Conservation (phyloP, 257 asterid genomes). For the Cinchona pubescens region DNA sequence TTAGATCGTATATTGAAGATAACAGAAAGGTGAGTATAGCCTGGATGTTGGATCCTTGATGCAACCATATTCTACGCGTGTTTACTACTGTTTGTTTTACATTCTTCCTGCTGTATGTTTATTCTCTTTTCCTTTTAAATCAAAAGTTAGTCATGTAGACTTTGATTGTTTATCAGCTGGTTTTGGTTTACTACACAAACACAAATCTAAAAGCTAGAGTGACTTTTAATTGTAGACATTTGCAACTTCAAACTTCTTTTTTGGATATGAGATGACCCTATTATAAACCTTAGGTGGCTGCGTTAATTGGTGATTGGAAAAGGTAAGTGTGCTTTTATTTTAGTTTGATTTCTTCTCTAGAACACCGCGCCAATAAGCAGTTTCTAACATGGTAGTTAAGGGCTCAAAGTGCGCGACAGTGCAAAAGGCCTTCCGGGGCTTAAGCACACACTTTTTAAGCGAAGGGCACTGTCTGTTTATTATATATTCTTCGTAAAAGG, state of each 20-base stretch:
- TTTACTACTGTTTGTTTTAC: conserved; percentile 11
- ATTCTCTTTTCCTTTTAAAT: background rate
- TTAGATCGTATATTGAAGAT: conserved; percentile 89
- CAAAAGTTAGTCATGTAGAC: background rate
- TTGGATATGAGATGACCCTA: background rate
- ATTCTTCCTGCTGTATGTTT: background rate
- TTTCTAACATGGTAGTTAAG: no score
- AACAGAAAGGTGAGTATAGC: conserved; percentile 59
- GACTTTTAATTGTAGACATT: no score
- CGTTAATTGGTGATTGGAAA: background rate
- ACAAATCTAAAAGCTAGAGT: background rate
- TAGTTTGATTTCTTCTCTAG: background rate
- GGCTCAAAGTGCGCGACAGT: no score
- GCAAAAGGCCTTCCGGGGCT: no score
- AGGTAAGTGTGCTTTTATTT: background rate
- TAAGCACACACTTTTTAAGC: no score
- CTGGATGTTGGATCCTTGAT: background rate
- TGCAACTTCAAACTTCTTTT: background rate
- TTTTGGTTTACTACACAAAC: background rate
- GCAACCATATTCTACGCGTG: background rate
- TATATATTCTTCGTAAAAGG: no score
- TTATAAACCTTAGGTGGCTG: background rate
- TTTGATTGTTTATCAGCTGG: no score
- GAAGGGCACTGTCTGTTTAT: no score
- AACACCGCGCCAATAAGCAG: background rate